phyloP scores from a whole-genome alignment of 2,329 filamentous ascomycete genomes.

The Cladophialophora bantiana region DNA sequence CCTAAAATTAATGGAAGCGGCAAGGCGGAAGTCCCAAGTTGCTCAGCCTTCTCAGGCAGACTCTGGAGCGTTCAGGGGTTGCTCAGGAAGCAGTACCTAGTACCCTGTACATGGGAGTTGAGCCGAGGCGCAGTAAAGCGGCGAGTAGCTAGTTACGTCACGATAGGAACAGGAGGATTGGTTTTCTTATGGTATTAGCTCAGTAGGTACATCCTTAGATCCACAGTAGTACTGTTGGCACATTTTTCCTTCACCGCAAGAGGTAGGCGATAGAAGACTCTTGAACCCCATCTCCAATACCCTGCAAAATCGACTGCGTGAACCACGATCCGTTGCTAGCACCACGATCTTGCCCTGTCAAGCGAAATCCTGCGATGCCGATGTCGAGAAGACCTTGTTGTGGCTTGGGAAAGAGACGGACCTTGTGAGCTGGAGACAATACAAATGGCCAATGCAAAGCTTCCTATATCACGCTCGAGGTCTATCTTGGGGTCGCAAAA shows the following conservation, averaged over 20 bases:
- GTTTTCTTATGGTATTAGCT: no score
- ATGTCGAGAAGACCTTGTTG: conserved; percentile 1
- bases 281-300: neutral
- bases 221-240: no score
- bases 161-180: no score
- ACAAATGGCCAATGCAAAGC: neutral
- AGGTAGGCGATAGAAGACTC: neutral
- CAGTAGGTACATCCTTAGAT: no score
- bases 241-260: neutral
- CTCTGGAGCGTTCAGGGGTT: no score
- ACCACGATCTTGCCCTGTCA: neutral
- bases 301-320: neutral
- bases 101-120: no score
- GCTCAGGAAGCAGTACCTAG: no score
- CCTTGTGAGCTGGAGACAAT: neutral
- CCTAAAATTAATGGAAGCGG: no score
- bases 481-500: neutral
- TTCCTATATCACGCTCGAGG: neutral
- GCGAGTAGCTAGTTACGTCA: no score
- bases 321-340: neutral
- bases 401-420: neutral
- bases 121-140: no score
- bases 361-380: neutral
- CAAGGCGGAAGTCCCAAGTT: no score
- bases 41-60: no score